A percentile compares a stretch with the other conserved stretches of the same genome.
phyloP scores from a whole-genome alignment of 345 rosid species.

The Melastoma malabathricum region DNA sequence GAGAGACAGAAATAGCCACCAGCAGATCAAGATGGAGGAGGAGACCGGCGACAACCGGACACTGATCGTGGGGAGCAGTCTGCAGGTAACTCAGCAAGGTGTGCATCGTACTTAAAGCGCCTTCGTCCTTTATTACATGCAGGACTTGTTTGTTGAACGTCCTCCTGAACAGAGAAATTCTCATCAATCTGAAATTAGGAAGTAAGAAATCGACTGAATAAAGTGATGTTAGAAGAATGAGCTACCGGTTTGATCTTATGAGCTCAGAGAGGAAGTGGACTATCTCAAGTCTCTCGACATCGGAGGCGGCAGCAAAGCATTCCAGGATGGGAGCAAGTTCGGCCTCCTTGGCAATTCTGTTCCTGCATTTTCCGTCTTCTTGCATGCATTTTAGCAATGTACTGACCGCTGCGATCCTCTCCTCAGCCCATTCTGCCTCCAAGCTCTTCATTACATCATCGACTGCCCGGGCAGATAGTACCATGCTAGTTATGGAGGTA shows the following conservation, averaged over 20 bases:
- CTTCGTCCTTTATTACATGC: constrained; percentile 42
- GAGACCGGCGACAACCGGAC: constrained; percentile 46
- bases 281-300: constrained; percentile 34
- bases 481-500: constrained; percentile 20
- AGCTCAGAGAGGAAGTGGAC: constrained; percentile 41
- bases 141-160: constrained; percentile 45
- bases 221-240: background rate
- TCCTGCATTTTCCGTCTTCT: constrained; percentile 49
- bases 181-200: background rate
- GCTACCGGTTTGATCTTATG: constrained; percentile 45
- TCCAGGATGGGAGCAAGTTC: constrained; percentile 40
- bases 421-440: constrained; percentile 38
- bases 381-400: constrained; percentile 41
- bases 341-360: constrained; percentile 39
- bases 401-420: constrained; percentile 43
- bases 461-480: constrained; percentile 23
- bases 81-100: constrained; percentile 39
- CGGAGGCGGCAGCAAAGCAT: constrained; percentile 24
- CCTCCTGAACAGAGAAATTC: constrained; percentile 21
- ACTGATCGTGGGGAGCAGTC: constrained; percentile 30
- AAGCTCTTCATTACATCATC: constrained; percentile 33
- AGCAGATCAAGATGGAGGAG: constrained; percentile 63
- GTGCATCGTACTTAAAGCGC: constrained; percentile 53
- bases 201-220: background rate
- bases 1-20: constrained; percentile 20